These are phyloP conservation scores for Chrysosphaeria jannelii DNA, from an alignment of 2,329 filamentous ascomycete genomes.

Conservation along the genomic window DNA sequence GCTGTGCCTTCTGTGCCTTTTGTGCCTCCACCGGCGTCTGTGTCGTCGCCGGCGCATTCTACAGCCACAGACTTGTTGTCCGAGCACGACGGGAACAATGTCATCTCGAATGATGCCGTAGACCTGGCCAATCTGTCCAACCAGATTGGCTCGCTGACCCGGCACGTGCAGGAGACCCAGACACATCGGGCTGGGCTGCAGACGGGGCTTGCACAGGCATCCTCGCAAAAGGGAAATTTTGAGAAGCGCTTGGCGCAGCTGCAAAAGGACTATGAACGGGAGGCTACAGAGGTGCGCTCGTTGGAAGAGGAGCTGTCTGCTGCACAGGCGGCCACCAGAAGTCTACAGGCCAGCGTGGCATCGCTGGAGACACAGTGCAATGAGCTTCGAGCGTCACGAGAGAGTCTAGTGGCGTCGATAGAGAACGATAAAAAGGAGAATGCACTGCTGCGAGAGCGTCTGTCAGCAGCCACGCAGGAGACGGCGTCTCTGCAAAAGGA, in stretches of 20 bases:
- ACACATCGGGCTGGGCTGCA: slow-evolving; percentile 51
- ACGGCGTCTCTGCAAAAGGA: slow-evolving; percentile 63
- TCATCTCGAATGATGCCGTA: slow-evolving; percentile 61
- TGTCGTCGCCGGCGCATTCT: background rate
- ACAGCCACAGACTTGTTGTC: slow-evolving; percentile 50
- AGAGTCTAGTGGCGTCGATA: slow-evolving; percentile 40
- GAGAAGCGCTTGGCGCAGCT: slow-evolving; percentile 70
- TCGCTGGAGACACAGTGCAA: slow-evolving; percentile 53
- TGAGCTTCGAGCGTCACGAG: slow-evolving; percentile 59
- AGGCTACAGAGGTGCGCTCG: slow-evolving; percentile 58
- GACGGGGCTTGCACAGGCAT: slow-evolving; percentile 53
- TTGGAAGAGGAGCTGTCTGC: slow-evolving; percentile 56
- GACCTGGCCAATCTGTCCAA: slow-evolving; percentile 91
- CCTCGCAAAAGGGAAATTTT: slow-evolving; percentile 72
- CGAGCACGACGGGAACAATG: slow-evolving; percentile 74
- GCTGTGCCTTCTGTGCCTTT: background rate
- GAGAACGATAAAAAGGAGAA: slow-evolving; percentile 82
- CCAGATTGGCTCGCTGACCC: slow-evolving; percentile 70
- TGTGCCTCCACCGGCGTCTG: slow-evolving; percentile 1
- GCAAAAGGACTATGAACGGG: slow-evolving; percentile 69
- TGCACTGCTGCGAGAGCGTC: slow-evolving; percentile 55
- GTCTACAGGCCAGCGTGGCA: slow-evolving; percentile 57
- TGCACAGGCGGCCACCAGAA: slow-evolving; percentile 54
- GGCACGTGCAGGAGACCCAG: slow-evolving; percentile 83
- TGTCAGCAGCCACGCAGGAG: slow-evolving; percentile 54